These are phyloP conservation scores for Globisporangium heterothallicum DNA, from an alignment of 352 stramenopile species.

Conservation along the genomic window DNA sequence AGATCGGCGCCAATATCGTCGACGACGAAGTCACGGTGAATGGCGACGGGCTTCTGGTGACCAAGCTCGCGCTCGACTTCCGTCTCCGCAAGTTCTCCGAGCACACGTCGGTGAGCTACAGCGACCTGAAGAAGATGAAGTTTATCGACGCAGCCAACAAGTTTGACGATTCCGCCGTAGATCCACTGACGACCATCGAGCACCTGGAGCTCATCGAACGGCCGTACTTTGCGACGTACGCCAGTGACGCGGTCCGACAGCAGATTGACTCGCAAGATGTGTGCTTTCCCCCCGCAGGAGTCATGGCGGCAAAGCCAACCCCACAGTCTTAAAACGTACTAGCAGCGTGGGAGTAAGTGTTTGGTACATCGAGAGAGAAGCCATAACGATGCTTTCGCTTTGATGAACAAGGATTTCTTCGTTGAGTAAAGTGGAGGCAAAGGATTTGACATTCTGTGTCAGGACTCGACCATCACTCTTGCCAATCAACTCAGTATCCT, in stretches of 20 bases:
- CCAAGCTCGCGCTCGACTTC: constrained; percentile 35
- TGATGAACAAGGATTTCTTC: too few relatives aligned
- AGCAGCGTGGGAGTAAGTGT: too few relatives aligned
- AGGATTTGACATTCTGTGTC: too few relatives aligned
- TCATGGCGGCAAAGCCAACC: background rate
- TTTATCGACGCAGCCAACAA: constrained; percentile 35
- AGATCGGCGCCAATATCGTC: constrained; percentile 51
- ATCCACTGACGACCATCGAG: constrained; percentile 25
- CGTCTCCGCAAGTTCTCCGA: constrained; percentile 60
- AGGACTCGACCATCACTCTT: background rate
- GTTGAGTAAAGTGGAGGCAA: too few relatives aligned
- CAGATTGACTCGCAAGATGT: constrained; percentile 17
- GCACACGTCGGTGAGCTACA: constrained; percentile 31
- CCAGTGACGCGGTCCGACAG: constrained; percentile 15
- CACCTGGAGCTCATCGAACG: constrained; percentile 17
- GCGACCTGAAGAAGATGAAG: constrained; percentile 30
- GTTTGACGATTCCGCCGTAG: constrained; percentile 23
- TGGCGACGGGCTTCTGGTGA: constrained; percentile 26
- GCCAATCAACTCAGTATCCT: background rate
- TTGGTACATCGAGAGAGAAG: too few relatives aligned
- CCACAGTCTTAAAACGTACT: background rate
- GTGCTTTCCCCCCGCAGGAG: constrained; percentile 6
- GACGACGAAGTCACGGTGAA: constrained; percentile 26
- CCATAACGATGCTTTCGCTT: too few relatives aligned
- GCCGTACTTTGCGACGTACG: constrained; percentile 18